Percentiles rank a stretch among this genome's conserved stretches.
phyloP scores from a whole-genome alignment of 2,329 filamentous ascomycete genomes.

The Fusarium solani-melongenae region DNA sequence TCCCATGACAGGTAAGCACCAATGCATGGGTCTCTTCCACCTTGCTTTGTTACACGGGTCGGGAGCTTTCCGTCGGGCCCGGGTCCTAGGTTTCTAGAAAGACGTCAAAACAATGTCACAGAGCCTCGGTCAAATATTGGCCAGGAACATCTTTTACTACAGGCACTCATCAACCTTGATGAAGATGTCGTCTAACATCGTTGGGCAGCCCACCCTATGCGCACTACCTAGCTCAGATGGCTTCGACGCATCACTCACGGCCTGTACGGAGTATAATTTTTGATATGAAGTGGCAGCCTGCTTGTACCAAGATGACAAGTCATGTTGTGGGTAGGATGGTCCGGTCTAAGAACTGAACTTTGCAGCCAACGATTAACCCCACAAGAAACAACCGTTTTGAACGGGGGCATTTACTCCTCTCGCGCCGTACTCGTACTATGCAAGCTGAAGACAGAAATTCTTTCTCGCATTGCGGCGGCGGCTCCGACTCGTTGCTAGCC shows the following conservation, averaged over 20 bases:
- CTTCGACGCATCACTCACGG: background rate
- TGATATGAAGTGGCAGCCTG: background rate
- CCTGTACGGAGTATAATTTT: background rate
- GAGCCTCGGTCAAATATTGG: slow-evolving; percentile 4
- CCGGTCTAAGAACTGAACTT: slow-evolving; percentile 20
- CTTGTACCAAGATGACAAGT: slow-evolving; percentile 30
- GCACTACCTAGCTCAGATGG: background rate
- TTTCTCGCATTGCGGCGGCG: background rate
- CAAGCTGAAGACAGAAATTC: background rate
- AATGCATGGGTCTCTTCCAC: slow-evolving; percentile 14
- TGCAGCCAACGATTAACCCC: slow-evolving; percentile 34
- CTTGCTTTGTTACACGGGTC: slow-evolving; percentile 20
- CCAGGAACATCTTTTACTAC: background rate
- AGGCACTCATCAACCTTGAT: background rate
- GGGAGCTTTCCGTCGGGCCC: slow-evolving; percentile 22
- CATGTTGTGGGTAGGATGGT: slow-evolving; percentile 29
- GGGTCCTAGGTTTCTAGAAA: slow-evolving; percentile 20
- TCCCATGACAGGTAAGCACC: slow-evolving; percentile 18
- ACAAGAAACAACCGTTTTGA: slow-evolving; percentile 17
- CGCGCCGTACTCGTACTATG: slow-evolving; percentile 3
- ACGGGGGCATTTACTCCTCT: background rate
- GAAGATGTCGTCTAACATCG: background rate
- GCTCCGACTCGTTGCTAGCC: background rate
- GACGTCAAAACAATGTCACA: slow-evolving; percentile 15
- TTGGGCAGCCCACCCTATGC: background rate